phyloP scores from a whole-genome alignment of 345 rosid genomes.

The Salix udensis region DNA sequence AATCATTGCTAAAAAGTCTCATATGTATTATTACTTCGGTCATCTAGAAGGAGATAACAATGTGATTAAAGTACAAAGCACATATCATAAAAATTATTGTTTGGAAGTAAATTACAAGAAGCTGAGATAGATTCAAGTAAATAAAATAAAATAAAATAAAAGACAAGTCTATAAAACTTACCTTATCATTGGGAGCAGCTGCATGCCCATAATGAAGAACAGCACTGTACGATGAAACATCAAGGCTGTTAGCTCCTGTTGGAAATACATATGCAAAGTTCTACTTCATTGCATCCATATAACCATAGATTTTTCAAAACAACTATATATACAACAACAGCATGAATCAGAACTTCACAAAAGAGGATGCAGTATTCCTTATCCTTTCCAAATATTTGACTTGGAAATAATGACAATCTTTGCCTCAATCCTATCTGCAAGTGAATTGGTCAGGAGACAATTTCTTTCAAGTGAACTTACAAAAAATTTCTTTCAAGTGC shows the following conservation, averaged over 20 bases:
- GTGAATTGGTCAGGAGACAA: no score
- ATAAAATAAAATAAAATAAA: not conserved
- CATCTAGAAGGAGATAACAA: no score
- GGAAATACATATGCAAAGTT: constrained; percentile 2
- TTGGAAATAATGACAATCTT: not conserved
- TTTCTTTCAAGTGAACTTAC: not conserved
- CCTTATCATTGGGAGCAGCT: constrained; percentile 98
- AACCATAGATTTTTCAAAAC: not conserved
- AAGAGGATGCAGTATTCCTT: not conserved
- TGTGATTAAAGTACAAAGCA: no score
- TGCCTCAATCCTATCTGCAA: no score
- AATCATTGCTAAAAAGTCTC: no score
- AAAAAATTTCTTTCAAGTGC: not conserved
- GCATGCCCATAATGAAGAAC: constrained; percentile 98
- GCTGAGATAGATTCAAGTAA: not conserved
- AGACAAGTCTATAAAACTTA: constrained; percentile 17
- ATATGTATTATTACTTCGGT: no score
- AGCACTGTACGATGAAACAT: constrained; percentile 49
- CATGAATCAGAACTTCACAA: not conserved
- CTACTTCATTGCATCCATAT: not conserved
- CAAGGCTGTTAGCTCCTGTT: constrained; percentile 8
- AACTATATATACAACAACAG: not conserved
- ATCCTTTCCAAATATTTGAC: not conserved
- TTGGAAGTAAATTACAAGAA: not conserved
- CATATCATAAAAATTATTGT: not conserved